Percentiles rank a stretch among this genome's conserved stretches.
phyloP scores from a whole-genome alignment of 306 rosid species.

The Datisca glomerata region DNA sequence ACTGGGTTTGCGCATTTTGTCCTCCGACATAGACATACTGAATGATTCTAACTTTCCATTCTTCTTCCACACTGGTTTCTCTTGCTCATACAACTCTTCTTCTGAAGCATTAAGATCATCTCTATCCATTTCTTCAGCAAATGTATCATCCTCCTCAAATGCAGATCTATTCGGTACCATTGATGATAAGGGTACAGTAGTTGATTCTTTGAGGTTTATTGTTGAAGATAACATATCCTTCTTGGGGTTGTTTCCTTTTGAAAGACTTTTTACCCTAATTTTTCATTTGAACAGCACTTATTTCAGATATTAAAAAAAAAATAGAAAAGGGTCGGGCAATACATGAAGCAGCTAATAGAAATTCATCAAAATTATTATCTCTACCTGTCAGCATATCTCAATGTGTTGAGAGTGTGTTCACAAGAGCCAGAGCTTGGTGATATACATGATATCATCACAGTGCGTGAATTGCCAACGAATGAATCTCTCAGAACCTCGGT shows the following conservation, averaged over 20 bases:
- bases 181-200: conserved; percentile 60
- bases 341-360: background rate
- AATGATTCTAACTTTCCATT: conserved; percentile 56
- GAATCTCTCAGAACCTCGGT: conserved; percentile 99
- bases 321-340: background rate
- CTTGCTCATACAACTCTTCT: conserved; percentile 64
- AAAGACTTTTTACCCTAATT: conserved; percentile 88
- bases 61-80: conserved; percentile 65
- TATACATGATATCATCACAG: conserved; percentile 98
- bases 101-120: conserved; percentile 66
- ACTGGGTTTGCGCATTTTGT: conserved; percentile 51
- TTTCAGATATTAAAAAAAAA: background rate
- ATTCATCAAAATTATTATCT: background rate
- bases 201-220: conserved; percentile 75
- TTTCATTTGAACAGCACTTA: background rate
- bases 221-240: conserved; percentile 63
- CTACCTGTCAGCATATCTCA: conserved; percentile 98
- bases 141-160: conserved; percentile 54
- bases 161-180: conserved; percentile 34
- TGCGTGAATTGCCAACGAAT: conserved; percentile 90
- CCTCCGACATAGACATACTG: conserved; percentile 33
- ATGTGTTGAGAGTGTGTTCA: conserved; percentile 92
- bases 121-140: conserved; percentile 54
- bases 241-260: conserved; percentile 76
- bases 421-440: conserved; percentile 98